Base-by-base conservation (phyloP, 352 stramenopile species). In the Pythium phragmitis region DNA sequence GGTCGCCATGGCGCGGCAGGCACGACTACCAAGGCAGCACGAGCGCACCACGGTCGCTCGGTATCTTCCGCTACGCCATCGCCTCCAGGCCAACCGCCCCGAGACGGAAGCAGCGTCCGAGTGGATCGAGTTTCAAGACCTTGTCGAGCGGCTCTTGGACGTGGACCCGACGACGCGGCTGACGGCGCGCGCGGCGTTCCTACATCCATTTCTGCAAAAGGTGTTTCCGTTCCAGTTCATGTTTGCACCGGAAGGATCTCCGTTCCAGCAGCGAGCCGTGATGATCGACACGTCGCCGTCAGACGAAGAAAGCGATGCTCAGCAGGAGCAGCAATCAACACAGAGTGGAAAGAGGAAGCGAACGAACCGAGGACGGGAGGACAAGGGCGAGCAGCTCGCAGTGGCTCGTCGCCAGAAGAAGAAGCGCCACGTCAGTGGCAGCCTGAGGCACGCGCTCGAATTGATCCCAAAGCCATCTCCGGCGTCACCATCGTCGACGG, bases 221-320 rank as follows among this genome's bases (percentile, higher is more conserved):
- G 81, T 84, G 26, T 91, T 91, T 53, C 84, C 84, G 9, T 91
- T 89, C 41, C 66, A 62, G 46, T 71, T 76, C n/a, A 65, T 91
- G 11, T 89, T 91, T 72, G 63, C 56, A 23, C 58, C 57, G 3
- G 36, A 45, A 26, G 34, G 16, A 43, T 26, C 43, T 8, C 33
- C 21, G 11, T 45, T 16, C 39, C 30, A 33, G 23, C 19, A 9
- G 37, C 19, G 8, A 47, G 28, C 53, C 26, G 26, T 28, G 26
- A 28, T 28, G 11, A 67, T 63, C 17, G 54, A 60, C 26, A 67
- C 45, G 12, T 28, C 43, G 19, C 45, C 51, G 9, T 54, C 57
- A 28, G 57, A 51, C 21, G 60, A 55, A 28, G 50, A 58, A 21
- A 49, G 60, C 45, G 16, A 39, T 39, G 1, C 11, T 8, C 34